Evolutionary conservation across 495 filamentous ascomycete genomes (phyloP).

Genomic region (Ascodesmis nigricans): DNA sequence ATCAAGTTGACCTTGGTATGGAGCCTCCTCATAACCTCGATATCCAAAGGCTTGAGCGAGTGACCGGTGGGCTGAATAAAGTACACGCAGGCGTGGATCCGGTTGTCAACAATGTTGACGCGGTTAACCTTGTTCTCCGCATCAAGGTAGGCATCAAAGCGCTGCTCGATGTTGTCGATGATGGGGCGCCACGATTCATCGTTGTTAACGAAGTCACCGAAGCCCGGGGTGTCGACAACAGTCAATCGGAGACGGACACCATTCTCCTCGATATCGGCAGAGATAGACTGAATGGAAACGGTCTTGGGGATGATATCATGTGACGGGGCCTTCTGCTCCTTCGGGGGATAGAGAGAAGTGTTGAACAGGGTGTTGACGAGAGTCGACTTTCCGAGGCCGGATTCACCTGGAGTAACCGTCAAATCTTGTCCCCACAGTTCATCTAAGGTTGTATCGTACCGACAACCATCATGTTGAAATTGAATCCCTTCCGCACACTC

Average conservation of each 20-base stretch:
- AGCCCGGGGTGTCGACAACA: conserved; percentile 93
- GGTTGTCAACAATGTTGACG: conserved; percentile 98
- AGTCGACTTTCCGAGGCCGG: conserved; percentile 94
- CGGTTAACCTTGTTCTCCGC: conserved; percentile 99
- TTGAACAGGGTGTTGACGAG: conserved; percentile 99
- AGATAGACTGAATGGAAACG: conserved; percentile 94
- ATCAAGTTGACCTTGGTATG: conserved; percentile 99
- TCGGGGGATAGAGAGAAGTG: conserved; percentile 94
- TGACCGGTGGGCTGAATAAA: conserved; percentile 98
- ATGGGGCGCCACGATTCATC: conserved; percentile 98
- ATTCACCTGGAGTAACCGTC: conserved; percentile 50
- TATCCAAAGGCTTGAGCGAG: conserved; percentile 96
- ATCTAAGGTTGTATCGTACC: conserved; percentile 34
- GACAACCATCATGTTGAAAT: conserved; percentile 99
- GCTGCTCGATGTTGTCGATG: conserved; percentile 97
- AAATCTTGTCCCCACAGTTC: background rate
- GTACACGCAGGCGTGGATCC: conserved; percentile 95
- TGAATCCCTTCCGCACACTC: conserved; percentile 99
- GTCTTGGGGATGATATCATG: conserved; percentile 98
- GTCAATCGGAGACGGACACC: conserved; percentile 91
- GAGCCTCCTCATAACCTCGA: conserved; percentile 95
- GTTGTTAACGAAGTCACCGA: conserved; percentile 99
- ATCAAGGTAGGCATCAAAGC: conserved; percentile 93
- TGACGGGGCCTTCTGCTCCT: conserved; percentile 89
- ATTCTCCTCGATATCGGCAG: conserved; percentile 96